Conservation (phyloP, 2,329 filamentous ascomycete genomes). For the Leptodontidium sp. region DNA sequence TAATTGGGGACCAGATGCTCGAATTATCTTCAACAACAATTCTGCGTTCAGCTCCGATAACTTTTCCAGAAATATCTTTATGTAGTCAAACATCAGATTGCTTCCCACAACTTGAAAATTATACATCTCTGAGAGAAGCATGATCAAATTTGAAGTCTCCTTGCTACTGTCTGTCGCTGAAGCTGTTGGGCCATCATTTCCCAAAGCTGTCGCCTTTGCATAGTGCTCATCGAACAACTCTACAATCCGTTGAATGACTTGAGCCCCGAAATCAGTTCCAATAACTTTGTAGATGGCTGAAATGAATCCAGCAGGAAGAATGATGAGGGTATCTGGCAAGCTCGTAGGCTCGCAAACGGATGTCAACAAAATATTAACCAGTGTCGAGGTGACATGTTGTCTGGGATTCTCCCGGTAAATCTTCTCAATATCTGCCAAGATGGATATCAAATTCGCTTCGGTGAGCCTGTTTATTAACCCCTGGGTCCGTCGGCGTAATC, state of each 20-base stretch:
- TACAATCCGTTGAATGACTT: slow-evolving; percentile 81
- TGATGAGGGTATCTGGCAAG: slow-evolving; percentile 87
- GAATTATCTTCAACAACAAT: slow-evolving; percentile 83
- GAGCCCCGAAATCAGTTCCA: slow-evolving; percentile 88
- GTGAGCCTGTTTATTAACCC: slow-evolving; percentile 93
- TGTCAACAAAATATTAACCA: slow-evolving; percentile 81
- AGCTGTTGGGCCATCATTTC: slow-evolving; percentile 45
- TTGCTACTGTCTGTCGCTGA: slow-evolving; percentile 55
- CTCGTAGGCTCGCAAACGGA: slow-evolving; percentile 80
- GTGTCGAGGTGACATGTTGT: slow-evolving; percentile 84
- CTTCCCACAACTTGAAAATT: slow-evolving; percentile 88
- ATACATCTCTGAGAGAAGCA: slow-evolving; percentile 86
- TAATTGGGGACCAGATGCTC: slow-evolving; percentile 81
- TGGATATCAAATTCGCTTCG: slow-evolving; percentile 86
- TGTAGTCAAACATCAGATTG: slow-evolving; percentile 88
- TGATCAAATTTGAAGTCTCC: slow-evolving; percentile 78
- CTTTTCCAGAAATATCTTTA: slow-evolving; percentile 76
- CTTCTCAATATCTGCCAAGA: slow-evolving; percentile 81
- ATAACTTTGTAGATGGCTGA: slow-evolving; percentile 87
- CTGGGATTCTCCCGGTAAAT: slow-evolving; percentile 85
- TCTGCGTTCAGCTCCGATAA: slow-evolving; percentile 90
- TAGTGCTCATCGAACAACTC: slow-evolving; percentile 77
- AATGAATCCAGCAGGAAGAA: slow-evolving; percentile 89
- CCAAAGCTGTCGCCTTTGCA: slow-evolving; percentile 49
- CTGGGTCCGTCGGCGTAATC: slow-evolving; percentile 81